Percentiles rank a stretch among this genome's conserved stretches.
These are phyloP conservation scores for Aureobasidium sp. DNA, from an alignment of 2,329 filamentous ascomycete species.

Conservation along the genomic window DNA sequence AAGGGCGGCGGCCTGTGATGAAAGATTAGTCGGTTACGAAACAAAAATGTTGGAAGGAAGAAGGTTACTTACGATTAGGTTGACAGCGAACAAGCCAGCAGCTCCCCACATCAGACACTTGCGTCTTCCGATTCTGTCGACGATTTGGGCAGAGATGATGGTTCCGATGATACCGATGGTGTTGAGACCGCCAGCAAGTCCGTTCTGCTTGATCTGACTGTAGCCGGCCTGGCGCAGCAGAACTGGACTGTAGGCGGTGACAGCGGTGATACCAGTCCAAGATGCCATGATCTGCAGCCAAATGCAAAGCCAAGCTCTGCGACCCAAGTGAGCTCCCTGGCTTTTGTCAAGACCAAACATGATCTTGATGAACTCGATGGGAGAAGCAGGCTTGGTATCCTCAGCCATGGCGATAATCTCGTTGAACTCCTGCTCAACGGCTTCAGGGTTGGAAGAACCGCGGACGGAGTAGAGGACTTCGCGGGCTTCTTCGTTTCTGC, in stretches of 20 bases:
- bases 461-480: slow-evolving; percentile 23
- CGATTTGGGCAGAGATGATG: slow-evolving; percentile 42
- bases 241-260: slow-evolving; percentile 25
- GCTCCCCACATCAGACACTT: slow-evolving; percentile 34
- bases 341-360: slow-evolving; percentile 26
- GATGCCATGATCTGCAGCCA: slow-evolving; percentile 39
- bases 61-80: slow-evolving; percentile 26
- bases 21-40: background rate
- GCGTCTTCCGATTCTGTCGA: slow-evolving; percentile 41
- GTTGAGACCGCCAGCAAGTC: slow-evolving; percentile 44
- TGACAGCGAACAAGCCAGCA: slow-evolving; percentile 32
- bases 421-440: slow-evolving; percentile 21
- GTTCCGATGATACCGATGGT: slow-evolving; percentile 45
- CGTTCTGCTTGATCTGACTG: slow-evolving; percentile 34
- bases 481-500: slow-evolving; percentile 24
- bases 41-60: background rate
- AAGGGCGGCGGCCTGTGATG: slow-evolving; percentile 27
- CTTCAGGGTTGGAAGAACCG: slow-evolving; percentile 23
- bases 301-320: slow-evolving; percentile 36
- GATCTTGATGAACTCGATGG: slow-evolving; percentile 32
- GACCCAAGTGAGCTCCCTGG: slow-evolving; percentile 27
- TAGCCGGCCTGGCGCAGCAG: slow-evolving; percentile 28
- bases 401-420: slow-evolving; percentile 29
- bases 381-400: slow-evolving; percentile 27
- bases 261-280: slow-evolving; percentile 37